Evolutionary conservation across 2,329 filamentous ascomycete species (phyloP), one percentile per base, ranked within the genome.

Genomic region (Penicillium brevicompactum): DNA sequence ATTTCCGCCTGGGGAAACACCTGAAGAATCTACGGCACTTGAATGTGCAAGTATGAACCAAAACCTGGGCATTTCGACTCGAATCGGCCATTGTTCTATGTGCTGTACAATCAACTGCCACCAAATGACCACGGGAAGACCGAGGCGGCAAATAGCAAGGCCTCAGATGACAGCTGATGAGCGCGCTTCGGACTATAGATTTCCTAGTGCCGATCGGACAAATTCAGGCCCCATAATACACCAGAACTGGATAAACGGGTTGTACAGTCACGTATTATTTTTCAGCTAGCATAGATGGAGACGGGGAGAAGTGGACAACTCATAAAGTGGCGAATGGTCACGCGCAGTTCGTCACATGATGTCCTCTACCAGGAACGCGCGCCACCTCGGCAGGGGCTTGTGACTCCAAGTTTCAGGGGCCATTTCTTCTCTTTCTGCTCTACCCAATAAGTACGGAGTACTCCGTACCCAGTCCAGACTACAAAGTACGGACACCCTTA

Each of bases 351-450:
- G 52, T 55, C 47, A 55, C 52, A 55, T 55, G 52, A 53, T 53
- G 51, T 53, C 46, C 21, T 44, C 24, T 22, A 44, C 42, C 50
- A 52, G 53, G 49, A 56, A 53, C 58, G 44, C 46, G 22, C 42
- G 41, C 49, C 49, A 53, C 56, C 42, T 58, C 53, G 46, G 47
- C 47, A 55, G 52, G 56, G 49, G 52, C 58, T 51, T 56, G 58
- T 63, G 60, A 61, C 32, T 49, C 31, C 32, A 11, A 30, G 7
- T 31, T 27, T 34, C 32, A 34, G 14, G 32, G 32, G 21, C 34
- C 42, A 32, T 16, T 31, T 45, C 41, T 40, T 40, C 5, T 27
- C 24, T 27, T 8, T 27, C 24, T 27, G 18, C 24, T 27, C 24
- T 27, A 5, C 24, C 5, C 24, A 6, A 27, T 27, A 18, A 18